Evolutionary conservation across 768 basidiomycete species (phyloP).

Genomic region (Auricularia heimuer): DNA sequence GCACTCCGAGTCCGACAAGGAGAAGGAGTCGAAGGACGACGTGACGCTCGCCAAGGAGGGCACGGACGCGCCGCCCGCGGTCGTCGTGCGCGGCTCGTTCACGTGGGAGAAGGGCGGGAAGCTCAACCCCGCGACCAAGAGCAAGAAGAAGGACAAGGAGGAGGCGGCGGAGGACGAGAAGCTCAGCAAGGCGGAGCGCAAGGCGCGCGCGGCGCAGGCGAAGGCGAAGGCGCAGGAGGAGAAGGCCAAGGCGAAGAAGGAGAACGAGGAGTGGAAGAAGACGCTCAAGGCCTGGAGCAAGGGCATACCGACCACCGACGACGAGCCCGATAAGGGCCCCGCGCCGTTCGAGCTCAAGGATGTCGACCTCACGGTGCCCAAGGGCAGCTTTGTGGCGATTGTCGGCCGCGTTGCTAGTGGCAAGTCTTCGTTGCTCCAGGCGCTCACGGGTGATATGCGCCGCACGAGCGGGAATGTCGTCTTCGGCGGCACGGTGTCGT

Average conservation of each 20-base stretch:
- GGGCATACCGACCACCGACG: constrained; percentile 1
- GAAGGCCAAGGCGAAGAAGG: constrained; percentile 7
- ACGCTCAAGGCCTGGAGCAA: constrained; percentile 11
- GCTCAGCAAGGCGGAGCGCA: constrained; percentile 4
- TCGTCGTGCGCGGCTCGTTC: constrained; percentile 42
- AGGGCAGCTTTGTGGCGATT: constrained; percentile 57
- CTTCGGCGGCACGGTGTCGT: constrained; percentile 22
- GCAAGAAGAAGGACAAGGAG: neutral
- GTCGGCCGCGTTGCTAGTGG: constrained; percentile 69
- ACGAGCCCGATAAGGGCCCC: constrained; percentile 4
- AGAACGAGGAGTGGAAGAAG: constrained; percentile 22
- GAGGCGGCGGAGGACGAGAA: constrained; percentile 19
- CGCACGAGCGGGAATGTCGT: constrained; percentile 45
- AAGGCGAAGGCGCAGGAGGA: constrained; percentile 10
- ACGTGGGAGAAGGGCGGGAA: constrained; percentile 36
- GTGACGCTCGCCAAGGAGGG: too few species aligned
- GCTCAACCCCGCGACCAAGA: neutral
- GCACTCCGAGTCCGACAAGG: neutral
- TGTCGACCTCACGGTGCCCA: constrained; percentile 36
- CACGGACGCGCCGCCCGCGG: constrained; percentile 23
- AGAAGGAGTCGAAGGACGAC: neutral
- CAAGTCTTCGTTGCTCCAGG: constrained; percentile 54
- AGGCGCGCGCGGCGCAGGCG: constrained; percentile 2
- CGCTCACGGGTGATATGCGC: constrained; percentile 60
- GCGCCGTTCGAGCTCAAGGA: constrained; percentile 40